Conservation (phyloP, 2,329 filamentous ascomycete species). For the Colletotrichum acutatum region DNA sequence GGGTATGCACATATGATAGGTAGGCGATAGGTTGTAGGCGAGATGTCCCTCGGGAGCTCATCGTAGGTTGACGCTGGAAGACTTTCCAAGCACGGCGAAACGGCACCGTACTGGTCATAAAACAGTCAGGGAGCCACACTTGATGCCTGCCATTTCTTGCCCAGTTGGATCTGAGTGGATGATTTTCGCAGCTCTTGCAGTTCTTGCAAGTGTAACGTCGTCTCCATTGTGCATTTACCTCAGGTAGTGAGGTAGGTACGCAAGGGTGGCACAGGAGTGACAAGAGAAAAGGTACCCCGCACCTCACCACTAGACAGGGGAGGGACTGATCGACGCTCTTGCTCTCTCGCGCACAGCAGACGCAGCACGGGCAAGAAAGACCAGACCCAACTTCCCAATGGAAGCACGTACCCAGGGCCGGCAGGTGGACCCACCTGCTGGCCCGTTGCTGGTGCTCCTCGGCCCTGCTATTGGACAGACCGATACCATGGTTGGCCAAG, state of each 20-base stretch:
- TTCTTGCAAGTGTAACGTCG: conserved; percentile 8
- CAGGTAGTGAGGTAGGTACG: not conserved
- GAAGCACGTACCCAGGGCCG: not conserved
- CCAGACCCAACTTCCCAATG: not conserved
- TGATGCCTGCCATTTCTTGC: not conserved
- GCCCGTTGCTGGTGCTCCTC: conserved; percentile 1
- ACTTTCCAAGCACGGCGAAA: conserved; percentile 1
- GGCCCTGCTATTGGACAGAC: conserved; percentile 23
- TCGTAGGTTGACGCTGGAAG: not conserved
- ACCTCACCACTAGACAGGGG: conserved; percentile 17
- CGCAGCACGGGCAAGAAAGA: conserved; percentile 11
- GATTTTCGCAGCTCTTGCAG: not conserved
- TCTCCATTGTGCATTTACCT: not conserved
- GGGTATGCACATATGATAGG: not conserved
- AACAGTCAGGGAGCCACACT: not conserved
- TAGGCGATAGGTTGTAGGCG: not conserved
- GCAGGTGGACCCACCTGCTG: conserved; percentile 11
- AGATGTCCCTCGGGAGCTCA: not conserved
- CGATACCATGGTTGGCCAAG: conserved; percentile 31
- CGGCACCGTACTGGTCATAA: not conserved
- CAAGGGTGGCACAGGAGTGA: conserved; percentile 2
- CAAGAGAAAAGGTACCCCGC: conserved; percentile 26
- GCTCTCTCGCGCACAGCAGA: too few species aligned
- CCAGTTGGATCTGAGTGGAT: too few species aligned
- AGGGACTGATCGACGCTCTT: conserved; percentile 10